These are phyloP conservation scores for Alternaria metachromatica DNA, from an alignment of 2,329 filamentous ascomycete species.

Conservation along the genomic window DNA sequence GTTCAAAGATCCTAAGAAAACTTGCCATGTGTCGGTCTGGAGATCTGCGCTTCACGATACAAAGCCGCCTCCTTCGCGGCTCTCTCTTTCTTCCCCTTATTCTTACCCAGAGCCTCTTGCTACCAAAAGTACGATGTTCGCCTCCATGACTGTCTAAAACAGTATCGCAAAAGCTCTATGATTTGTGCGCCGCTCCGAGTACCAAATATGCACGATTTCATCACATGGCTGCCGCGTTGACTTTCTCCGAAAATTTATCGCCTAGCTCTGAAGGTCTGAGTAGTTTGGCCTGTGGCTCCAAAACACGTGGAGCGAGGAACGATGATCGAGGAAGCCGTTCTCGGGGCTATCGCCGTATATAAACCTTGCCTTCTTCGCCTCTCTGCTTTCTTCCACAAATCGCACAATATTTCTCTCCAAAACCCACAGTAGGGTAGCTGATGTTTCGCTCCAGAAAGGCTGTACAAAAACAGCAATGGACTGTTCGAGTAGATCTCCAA, in stretches of 20 bases:
- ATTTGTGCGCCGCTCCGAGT: neutral
- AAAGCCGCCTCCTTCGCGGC: neutral
- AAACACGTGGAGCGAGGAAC: neutral
- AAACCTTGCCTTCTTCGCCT: neutral
- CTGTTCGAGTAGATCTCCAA: neutral
- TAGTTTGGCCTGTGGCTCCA: neutral
- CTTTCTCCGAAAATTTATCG: neutral
- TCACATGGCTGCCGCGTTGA: neutral
- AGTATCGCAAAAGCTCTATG: fast-evolving
- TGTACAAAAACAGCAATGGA: too few species aligned
- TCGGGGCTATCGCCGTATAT: neutral
- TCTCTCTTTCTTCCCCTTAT: neutral
- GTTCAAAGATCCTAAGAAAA: neutral
- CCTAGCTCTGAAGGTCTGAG: neutral
- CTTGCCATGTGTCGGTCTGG: neutral
- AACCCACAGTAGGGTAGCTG: too few species aligned
- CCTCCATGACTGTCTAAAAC: neutral
- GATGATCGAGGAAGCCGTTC: neutral
- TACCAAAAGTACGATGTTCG: fast-evolving
- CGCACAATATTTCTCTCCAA: neutral
- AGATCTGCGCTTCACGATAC: neutral
- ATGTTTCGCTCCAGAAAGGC: too few species aligned
- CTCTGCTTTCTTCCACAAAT: neutral
- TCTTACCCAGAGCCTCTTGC: neutral
- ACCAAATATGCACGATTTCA: neutral